phyloP scores from a whole-genome alignment of 768 basidiomycete species.

The Lentinula detonsa region DNA sequence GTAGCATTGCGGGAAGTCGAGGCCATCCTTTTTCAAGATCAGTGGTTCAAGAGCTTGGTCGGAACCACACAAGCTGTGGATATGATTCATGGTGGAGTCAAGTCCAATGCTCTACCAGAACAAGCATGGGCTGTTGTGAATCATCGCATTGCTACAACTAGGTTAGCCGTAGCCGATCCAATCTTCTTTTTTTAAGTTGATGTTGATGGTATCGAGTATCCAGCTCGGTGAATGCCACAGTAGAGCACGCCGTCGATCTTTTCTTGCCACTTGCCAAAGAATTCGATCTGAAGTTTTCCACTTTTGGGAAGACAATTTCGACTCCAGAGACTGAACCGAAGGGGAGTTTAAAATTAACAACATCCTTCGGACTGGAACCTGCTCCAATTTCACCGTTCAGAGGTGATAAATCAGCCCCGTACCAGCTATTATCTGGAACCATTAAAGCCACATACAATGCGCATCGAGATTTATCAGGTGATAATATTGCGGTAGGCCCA shows the following conservation, averaged over 20 bases:
- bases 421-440: conserved; percentile 51
- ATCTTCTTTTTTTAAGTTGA: conserved; percentile 7
- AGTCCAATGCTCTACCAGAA: conserved; percentile 79
- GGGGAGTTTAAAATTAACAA: conserved; percentile 48
- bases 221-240: conserved; percentile 38
- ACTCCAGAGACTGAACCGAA: conserved; percentile 18
- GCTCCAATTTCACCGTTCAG: conserved; percentile 54
- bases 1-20: conserved; percentile 47
- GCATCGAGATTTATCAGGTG: conserved; percentile 29
- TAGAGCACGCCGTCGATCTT: conserved; percentile 37
- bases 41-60: conserved; percentile 36
- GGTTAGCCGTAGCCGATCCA: conserved; percentile 26
- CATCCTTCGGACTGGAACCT: conserved; percentile 48
- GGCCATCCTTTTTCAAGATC: conserved; percentile 34
- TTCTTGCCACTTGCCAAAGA: conserved; percentile 39
- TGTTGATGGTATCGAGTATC: conserved; percentile 13
- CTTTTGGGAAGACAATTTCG: conserved; percentile 44
- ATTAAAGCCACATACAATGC: conserved; percentile 57
- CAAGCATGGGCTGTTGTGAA: conserved; percentile 63
- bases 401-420: conserved; percentile 37
- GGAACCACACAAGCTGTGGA: conserved; percentile 79
- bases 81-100: conserved; percentile 60
- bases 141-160: conserved; percentile 61
- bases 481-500: conserved; percentile 41
- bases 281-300: conserved; percentile 53